Evolutionary conservation across 805 yeast genomes (phyloP), one percentile per base, ranked within the genome.

Genomic region (Candida oleophila): DNA sequence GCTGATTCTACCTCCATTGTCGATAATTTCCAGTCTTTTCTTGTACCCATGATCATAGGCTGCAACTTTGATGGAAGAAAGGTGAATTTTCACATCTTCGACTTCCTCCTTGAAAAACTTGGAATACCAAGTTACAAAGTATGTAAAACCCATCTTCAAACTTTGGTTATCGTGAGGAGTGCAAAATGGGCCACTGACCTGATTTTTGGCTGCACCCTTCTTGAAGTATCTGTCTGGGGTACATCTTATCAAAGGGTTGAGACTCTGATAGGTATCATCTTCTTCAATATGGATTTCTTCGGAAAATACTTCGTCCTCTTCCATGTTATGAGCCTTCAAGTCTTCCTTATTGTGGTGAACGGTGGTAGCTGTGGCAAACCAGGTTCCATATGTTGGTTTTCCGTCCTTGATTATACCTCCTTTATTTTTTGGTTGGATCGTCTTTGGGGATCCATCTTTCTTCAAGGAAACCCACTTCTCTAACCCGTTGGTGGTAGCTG

Each of bases 161-260:
- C 69, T 73, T 11, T 74, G 56, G 48, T 81, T 76, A 55, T 86
- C 91, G 30, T 69, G 72, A 11, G 96, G 97, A 18, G 87, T 78
- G 64, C 97, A 89, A 64, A 89, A 87, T n/a, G 97, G 97, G 43
- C 73, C 94, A 35, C 89, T 78, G 1, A 69, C 56, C 15, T 66
- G 61, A 50, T 72, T 73, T 54, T 81, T 81, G 25, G 82, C 83
- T 33, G 71, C 49, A 7, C 91, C 92, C 59, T 83, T 85, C 54
- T 74, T 77, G 57, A 69, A 74, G 61, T 87, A 89, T 41, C 78
- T 66, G 45, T 85, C 85, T 2, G 97, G 97, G 3, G 90, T 87
- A 68, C 97, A 89, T 66, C 96, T 77, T 58, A 88, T 77, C 42
- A 89, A 63, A 0, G 97, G 97, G 59, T 84, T 87, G 61, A 89